Evolutionary conservation across 768 basidiomycete species (phyloP).

Genomic region (Auricularia sp.): DNA sequence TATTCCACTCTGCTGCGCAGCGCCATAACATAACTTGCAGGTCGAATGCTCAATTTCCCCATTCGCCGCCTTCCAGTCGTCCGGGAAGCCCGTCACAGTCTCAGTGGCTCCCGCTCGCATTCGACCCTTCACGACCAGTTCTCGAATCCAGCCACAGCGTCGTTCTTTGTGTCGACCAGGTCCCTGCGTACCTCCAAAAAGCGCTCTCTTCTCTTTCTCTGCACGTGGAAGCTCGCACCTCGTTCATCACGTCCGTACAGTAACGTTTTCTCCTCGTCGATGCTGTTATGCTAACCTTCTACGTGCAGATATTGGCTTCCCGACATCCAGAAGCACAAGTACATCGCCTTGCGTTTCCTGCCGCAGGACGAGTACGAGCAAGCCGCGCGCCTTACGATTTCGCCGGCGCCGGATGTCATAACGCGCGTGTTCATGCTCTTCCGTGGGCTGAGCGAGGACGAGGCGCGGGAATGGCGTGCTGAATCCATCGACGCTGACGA

Average conservation of each 20-base stretch:
- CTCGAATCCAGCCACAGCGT: constrained; percentile 17
- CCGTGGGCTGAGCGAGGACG: constrained; percentile 22
- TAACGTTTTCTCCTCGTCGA: background rate
- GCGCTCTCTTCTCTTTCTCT: constrained; percentile 22
- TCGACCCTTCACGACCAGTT: constrained; percentile 4
- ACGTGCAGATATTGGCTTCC: constrained; percentile 35
- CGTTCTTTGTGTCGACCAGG: constrained; percentile 19
- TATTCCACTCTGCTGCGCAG: background rate
- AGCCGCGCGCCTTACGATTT: constrained; percentile 26
- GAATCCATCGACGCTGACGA: constrained; percentile 3
- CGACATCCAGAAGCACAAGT: constrained; percentile 27
- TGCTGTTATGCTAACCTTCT: background rate
- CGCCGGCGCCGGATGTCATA: constrained; percentile 33
- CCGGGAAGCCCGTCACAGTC: background rate
- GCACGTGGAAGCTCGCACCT: constrained; percentile 33
- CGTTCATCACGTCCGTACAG: constrained; percentile 35
- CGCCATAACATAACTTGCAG: background rate
- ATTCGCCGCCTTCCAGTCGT: background rate
- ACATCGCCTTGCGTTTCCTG: constrained; percentile 37
- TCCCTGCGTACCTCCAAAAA: constrained; percentile 30
- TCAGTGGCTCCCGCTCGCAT: background rate
- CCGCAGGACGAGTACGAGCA: constrained; percentile 19
- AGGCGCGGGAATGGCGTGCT: constrained; percentile 5
- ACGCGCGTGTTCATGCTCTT: constrained; percentile 42
- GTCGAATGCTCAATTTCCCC: background rate